Base-by-base conservation (phyloP, 2,329 filamentous ascomycete species). In the Colletotrichum gloeosporioides region DNA sequence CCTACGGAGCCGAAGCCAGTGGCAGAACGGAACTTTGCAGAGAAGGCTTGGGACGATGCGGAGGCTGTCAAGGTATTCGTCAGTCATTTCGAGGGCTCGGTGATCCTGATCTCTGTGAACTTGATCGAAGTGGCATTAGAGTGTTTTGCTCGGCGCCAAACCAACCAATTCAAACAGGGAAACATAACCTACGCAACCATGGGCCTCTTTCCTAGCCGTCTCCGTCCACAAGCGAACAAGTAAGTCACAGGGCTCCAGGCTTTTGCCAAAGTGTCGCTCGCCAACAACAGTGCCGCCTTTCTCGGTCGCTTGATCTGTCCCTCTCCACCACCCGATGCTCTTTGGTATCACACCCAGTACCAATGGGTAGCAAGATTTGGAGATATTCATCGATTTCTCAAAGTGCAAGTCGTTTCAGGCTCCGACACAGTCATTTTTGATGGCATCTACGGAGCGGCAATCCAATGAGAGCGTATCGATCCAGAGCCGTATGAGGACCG, bases 251-350 rank as follows among this genome's bases (percentile, higher is more conserved):
- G 39, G 39, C 22, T 49, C 39, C 39, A 49, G 39, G 39, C 39
- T 1, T 49, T 49, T n/a, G 39, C 18, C 18, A 49, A 49, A 12
- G n/a, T 49, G 3, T 49, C 39, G 0, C 39, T 49, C 5, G 39
- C 18, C 39, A 22, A 49, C 39, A 18, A 49, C 39, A 49, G 18
- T 7, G 39, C 18, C 18, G 39, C 39, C 39, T 49, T 49, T 4
- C 1, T 49, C 1, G 39, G 22, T 22, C 39, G 39, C 18, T 49
- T 49, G 1, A 12, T 49, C 5, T 49, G 39, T n/a, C 18, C 12
- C 5, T 22, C 18, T 0, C 39, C 39, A 1, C 18, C 18, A n/a
- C 1, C 6, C 2, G 5, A 10, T 12, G 18, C 39, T n/a, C 39
- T 18, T 22, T 12, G 39, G 39, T n/a, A 49, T 12, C 18, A 49